Base-by-base conservation (phyloP, 345 rosid species). In the Sisymbrium irio region DNA sequence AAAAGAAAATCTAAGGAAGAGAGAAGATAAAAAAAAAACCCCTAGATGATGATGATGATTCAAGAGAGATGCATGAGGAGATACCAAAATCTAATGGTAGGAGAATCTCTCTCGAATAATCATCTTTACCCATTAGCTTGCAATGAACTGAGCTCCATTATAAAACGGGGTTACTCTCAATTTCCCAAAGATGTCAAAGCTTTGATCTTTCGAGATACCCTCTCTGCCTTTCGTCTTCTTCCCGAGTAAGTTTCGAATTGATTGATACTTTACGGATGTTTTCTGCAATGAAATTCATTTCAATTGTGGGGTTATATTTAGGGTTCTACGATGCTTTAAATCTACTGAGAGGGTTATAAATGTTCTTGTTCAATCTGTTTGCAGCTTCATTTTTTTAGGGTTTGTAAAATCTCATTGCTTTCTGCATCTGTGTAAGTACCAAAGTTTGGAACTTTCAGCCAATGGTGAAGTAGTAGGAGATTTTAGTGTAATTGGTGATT, bases 181-280 rank as follows among this genome's bases (percentile, higher is more conserved):
- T 76, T 84, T 57, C 91, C 94, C 57, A 87, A 91, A 81, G 64
- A 81, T 68, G 71, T 88, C 65, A 92, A 87, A 71, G 81, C 87
- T 70, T 45, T 82, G 58, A 70, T 94, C 87, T 84, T 89, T 62
- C 83, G 68, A 10, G 91, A 93, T 80, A 76, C 80, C 32, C 88
- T 88, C 80, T 9, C 89, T 35, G 91, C 98, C 82, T 86, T 88
- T 68, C 90, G 91, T 66, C 82, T 89, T 45, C 91, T 93, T 66
- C 89, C 97, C 30, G 66, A 78, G 98, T 91, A 80, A 78, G 83
- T 22, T 50, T 36, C 13, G 45, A 19, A 66, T 60, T 27, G 11
- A 25, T 19, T 45, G 33, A 14, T 58, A 33, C 19, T 47, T 47
- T 47, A 27, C 27, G 54, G 10, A 47, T 47, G 54, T 9, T 19